Evolutionary conservation across 2,329 filamentous ascomycete species (phyloP), one percentile per base, ranked within the genome.

Genomic region (Chalaropsis thielavioides): DNA sequence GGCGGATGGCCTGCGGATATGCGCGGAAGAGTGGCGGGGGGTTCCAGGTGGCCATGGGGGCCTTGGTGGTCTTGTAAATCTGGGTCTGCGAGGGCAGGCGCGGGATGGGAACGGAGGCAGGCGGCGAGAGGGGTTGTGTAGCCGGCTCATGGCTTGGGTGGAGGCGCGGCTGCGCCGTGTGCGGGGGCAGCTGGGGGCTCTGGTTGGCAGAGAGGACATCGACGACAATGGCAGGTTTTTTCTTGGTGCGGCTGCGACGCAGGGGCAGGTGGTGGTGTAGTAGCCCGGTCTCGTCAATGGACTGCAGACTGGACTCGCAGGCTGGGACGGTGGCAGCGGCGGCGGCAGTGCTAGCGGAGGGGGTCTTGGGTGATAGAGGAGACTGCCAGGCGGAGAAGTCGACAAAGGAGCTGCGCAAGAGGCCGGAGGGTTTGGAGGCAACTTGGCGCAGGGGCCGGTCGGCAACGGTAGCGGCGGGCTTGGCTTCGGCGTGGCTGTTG

Each of bases 1-100:
- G 83, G 71, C 88, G 91, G 69, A 90, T 81, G 2, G 90, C 85
- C 74, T 95, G 91, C 0, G 89, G 87, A 72, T 91, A 95, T 13
- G 89, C 90, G 73, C 95, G 88, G 73, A 92, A 95, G 13, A 96
- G 76, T 1, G 90, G 89, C 6, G 90, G 89, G 17, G 86, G 82
- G 65, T 83, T 81, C 85, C 85, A 89, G 13, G 75, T 74, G 3
- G 75, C 73, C 27, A 78, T 68, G 2, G 73, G 44, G 17, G 54
- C 31, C 46, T 64, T 67, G 22, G 43, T 49, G n/a, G 62, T 56
- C 40, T 62, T 67, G 71, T 35, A 74, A 74, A 64, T 40, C 43
- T 24, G 60, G 7, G 64, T 62, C 41, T 64, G 58, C 35, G 44
- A 62, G 22, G 61, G 69, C 61, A 67, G 27, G 60, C 43, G 61